phyloP scores from a whole-genome alignment of 2,329 filamentous ascomycete species.

The Dissoconium aciculare region DNA sequence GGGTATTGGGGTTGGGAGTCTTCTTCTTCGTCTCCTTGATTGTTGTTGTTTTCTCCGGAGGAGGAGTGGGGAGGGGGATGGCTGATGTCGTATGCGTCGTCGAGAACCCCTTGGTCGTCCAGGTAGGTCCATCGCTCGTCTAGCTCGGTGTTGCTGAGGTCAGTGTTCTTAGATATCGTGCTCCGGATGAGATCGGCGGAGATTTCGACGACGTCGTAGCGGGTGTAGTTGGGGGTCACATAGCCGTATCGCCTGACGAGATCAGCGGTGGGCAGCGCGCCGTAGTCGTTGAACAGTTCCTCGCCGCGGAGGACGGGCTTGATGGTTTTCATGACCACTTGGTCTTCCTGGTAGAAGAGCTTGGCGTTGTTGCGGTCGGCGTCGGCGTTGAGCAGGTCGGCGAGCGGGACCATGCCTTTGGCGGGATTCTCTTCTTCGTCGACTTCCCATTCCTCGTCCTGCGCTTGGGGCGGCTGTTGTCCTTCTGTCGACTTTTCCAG shows the following conservation, averaged over 20 bases:
- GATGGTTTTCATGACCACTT: constrained; percentile 56
- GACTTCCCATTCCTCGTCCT: constrained; percentile 31
- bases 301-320: constrained; percentile 53
- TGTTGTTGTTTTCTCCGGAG: too few relatives aligned
- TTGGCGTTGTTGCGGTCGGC: constrained; percentile 65
- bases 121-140: constrained; percentile 35
- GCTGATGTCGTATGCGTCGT: constrained; percentile 53
- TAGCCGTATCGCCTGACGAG: constrained; percentile 76
- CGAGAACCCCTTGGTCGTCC: constrained; percentile 48
- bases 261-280: constrained; percentile 67
- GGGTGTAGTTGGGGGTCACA: constrained; percentile 59
- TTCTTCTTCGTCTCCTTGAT: constrained; percentile 11
- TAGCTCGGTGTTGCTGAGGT: constrained; percentile 9
- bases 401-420: constrained; percentile 83
- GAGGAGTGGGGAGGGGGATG: too few relatives aligned
- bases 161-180: constrained; percentile 23
- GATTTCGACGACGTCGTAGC: constrained; percentile 73
- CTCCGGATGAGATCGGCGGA: constrained; percentile 44
- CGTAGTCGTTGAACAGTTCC: constrained; percentile 82
- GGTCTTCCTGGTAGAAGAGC: constrained; percentile 44
- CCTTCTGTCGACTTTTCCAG: constrained; percentile 39
- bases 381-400: constrained; percentile 79
- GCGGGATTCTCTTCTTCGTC: constrained; percentile 25
- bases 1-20: too few relatives aligned
- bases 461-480: constrained; percentile 41